Conservation (phyloP, 1,139 yeast genomes). For the Hanseniaspora sp. region DNA sequence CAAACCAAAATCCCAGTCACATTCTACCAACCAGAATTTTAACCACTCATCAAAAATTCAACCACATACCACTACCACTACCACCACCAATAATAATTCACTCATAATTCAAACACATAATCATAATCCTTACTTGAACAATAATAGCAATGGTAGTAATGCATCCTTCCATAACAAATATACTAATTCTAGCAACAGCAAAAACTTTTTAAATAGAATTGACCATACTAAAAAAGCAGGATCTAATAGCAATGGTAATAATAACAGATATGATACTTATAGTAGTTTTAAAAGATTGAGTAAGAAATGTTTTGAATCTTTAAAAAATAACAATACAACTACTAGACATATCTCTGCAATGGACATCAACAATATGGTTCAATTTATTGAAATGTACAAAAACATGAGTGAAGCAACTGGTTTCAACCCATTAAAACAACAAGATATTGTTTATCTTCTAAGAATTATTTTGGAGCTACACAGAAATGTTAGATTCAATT, state of each 20-base stretch:
- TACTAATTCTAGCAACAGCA: neutral
- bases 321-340: slow-evolving; percentile 10
- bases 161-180: neutral
- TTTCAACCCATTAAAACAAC: slow-evolving; percentile 29
- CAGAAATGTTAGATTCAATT: slow-evolving; percentile 32
- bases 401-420: slow-evolving; percentile 37
- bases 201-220: neutral
- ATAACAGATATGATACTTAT: neutral
- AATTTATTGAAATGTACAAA: slow-evolving; percentile 39
- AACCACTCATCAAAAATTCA: slow-evolving; percentile 1
- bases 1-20: neutral
- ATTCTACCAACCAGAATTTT: neutral
- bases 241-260: neutral
- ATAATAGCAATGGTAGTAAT: neutral
- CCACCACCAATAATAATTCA: neutral
- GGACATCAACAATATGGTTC: slow-evolving; percentile 18
- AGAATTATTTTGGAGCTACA: slow-evolving; percentile 32
- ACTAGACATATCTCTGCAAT: slow-evolving; percentile 10
- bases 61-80: neutral
- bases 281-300: slow-evolving; percentile 3
- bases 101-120: neutral
- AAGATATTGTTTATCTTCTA: slow-evolving; percentile 36
- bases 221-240: neutral
- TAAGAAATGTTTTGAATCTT: slow-evolving; percentile 6
- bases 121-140: slow-evolving; percentile 10